Conservation (phyloP, 441 rosid genomes). For the Capsella rubella region DNA sequence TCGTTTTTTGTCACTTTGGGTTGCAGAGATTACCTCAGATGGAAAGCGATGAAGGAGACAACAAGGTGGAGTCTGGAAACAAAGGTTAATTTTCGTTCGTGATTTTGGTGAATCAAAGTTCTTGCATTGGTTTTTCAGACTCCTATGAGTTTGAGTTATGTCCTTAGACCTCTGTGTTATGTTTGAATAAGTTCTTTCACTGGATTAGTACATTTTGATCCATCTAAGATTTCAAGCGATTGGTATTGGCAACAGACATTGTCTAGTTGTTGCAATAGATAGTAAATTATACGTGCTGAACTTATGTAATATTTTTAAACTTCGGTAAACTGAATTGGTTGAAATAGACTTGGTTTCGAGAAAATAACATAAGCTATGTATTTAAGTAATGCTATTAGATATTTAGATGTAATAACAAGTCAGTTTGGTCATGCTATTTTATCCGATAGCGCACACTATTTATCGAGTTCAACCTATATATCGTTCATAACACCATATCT, state of each 20-base stretch:
- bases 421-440: neutral
- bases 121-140: neutral
- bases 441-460: neutral
- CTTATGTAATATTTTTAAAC: neutral
- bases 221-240: conserved; percentile 8
- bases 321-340: neutral
- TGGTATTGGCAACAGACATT: neutral
- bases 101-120: neutral
- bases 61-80: conserved; percentile 35
- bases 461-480: neutral
- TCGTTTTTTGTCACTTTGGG: neutral
- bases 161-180: neutral
- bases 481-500: neutral
- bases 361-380: neutral
- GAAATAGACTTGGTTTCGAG: neutral
- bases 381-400: neutral
- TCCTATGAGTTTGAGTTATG: neutral
- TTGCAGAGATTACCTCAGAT: conserved; percentile 60
- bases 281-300: neutral
- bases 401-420: neutral
- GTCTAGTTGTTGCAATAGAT: neutral
- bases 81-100: conserved; percentile 23
- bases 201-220: conserved; percentile 10
- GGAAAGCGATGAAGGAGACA: conserved; percentile 49
- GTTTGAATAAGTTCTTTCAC: conserved; percentile 5